Conservation (phyloP, 225 moss, liverwort and hornwort genomes). For the Marchantia paleacea region DNA sequence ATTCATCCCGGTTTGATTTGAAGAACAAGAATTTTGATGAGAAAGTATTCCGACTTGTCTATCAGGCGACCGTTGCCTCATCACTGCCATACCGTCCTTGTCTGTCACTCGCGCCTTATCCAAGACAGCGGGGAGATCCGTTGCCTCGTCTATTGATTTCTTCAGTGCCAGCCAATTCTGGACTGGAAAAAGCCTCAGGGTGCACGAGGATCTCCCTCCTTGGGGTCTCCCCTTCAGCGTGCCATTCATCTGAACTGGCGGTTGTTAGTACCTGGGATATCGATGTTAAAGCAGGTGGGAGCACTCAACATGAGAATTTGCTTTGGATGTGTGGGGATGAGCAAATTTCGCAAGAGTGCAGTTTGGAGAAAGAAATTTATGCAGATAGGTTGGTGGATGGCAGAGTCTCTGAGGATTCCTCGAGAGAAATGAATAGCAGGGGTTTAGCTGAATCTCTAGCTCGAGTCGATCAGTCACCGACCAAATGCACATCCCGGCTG, state of each 20-base stretch:
- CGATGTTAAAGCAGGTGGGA: conserved; percentile 14
- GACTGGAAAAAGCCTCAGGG: not conserved
- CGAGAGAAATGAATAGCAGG: not conserved
- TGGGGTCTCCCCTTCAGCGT: not conserved
- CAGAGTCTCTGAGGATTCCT: not conserved
- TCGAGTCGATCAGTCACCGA: not conserved
- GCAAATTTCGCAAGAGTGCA: conserved; percentile 15
- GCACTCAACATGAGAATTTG: conserved; percentile 9
- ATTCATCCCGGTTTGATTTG: not conserved
- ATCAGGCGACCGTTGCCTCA: not conserved
- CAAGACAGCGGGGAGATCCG: not conserved
- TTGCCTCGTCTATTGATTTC: not conserved
- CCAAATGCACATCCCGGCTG: not conserved
- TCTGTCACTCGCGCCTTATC: not conserved
- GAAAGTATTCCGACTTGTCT: not conserved
- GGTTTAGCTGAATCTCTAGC: not conserved
- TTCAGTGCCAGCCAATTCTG: not conserved
- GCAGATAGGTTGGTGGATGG: not conserved
- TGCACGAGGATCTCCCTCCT: not conserved
- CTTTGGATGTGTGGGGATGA: not conserved
- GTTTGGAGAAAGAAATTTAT: conserved; percentile 13
- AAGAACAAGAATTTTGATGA: not conserved
- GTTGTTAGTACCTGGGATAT: conserved; percentile 7
- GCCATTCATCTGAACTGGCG: conserved; percentile 11
- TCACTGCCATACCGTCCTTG: too few species aligned